Evolutionary conservation across 495 filamentous ascomycete species (phyloP).

Genomic region (Astrothelium macrocarpum): DNA sequence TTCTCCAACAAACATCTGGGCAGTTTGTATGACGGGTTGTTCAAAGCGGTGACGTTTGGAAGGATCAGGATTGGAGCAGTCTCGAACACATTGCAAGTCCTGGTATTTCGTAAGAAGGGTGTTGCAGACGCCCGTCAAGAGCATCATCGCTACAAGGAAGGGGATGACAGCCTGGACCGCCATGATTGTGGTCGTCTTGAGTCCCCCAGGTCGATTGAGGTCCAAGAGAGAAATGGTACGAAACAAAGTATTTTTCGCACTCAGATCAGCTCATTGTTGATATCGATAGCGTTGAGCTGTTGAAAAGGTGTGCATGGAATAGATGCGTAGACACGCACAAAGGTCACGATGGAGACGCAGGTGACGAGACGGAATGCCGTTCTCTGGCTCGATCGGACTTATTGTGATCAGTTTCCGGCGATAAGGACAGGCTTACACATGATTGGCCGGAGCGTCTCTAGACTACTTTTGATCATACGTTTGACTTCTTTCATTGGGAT

Average conservation of each 20-base stretch:
- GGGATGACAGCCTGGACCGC: constrained; percentile 56
- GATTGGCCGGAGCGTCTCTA: not conserved
- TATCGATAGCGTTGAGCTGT: not conserved
- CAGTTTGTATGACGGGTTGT: constrained; percentile 91
- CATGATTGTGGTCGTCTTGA: constrained; percentile 32
- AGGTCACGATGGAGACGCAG: constrained; percentile 2
- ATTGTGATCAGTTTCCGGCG: not conserved
- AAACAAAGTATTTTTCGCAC: not conserved
- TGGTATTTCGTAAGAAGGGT: constrained; percentile 92
- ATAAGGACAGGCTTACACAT: not conserved
- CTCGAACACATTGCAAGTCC: constrained; percentile 92
- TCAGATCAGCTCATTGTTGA: not conserved
- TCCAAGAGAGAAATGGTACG: not conserved
- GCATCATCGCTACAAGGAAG: constrained; percentile 85
- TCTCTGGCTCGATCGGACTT: not conserved
- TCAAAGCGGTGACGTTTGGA: constrained; percentile 63
- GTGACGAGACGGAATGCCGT: not conserved
- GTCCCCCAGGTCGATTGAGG: not conserved
- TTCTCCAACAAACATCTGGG: constrained; percentile 91
- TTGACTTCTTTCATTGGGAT: too few relatives aligned
- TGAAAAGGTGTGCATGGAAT: not conserved
- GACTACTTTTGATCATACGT: too few relatives aligned
- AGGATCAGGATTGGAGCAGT: constrained; percentile 73
- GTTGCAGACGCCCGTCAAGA: constrained; percentile 86
- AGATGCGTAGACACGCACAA: not conserved